Conservation (phyloP, 495 filamentous ascomycete species). For the Trichoderma gamsii region DNA sequence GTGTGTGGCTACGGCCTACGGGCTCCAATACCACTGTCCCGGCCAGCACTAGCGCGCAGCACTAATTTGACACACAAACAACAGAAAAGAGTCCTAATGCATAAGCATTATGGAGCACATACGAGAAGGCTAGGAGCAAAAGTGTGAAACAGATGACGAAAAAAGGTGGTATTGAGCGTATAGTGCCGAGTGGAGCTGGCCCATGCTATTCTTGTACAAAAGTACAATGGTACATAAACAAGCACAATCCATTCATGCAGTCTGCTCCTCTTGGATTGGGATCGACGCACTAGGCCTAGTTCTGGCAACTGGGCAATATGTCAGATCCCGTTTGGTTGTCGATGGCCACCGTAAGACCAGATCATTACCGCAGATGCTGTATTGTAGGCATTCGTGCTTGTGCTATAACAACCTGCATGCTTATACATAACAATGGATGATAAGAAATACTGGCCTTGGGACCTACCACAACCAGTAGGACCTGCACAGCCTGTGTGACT, state of each 20-base stretch:
- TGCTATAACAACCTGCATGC: too few relatives aligned
- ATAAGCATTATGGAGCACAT: constrained; percentile 13
- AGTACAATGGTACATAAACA: not conserved
- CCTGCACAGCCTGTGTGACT: too few relatives aligned
- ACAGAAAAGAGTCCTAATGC: constrained; percentile 4
- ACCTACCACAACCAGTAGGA: too few relatives aligned
- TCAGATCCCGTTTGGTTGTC: not conserved
- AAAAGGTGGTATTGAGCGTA: not conserved
- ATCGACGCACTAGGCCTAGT: constrained; percentile 10
- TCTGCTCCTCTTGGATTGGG: constrained; percentile 9
- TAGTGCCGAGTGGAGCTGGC: not conserved
- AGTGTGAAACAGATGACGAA: constrained; percentile 11
- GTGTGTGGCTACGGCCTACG: not conserved
- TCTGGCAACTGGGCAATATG: constrained; percentile 8
- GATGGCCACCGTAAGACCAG: constrained; percentile 7
- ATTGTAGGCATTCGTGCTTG: too few relatives aligned
- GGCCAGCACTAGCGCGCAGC: constrained; percentile 1
- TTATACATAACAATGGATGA: too few relatives aligned
- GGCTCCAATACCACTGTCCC: not conserved
- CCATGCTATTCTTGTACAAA: not conserved
- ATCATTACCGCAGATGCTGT: not conserved
- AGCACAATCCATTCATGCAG: constrained; percentile 4
- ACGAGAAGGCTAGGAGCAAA: not conserved
- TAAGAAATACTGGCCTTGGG: too few relatives aligned
- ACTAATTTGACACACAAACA: not conserved